Conservation (phyloP, 139 green algal genomes). For the Picochlorum sp. region DNA sequence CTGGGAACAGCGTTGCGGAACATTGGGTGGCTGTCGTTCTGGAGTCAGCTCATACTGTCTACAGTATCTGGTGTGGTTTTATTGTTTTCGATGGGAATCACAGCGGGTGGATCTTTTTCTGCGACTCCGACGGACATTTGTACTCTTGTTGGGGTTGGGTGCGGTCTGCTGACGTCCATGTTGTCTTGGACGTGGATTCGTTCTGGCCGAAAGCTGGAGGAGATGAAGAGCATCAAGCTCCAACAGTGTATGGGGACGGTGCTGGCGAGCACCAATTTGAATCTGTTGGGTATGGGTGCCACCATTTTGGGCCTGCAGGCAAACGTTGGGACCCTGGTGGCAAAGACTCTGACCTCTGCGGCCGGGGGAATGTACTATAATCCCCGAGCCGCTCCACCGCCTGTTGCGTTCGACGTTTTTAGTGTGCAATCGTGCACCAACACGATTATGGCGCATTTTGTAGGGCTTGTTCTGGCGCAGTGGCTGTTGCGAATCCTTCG, state of each 20-base stretch:
- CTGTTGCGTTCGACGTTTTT: slow-evolving; percentile 87
- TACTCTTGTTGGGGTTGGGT: slow-evolving; percentile 61
- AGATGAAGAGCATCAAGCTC: slow-evolving; percentile 31
- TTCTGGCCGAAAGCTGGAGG: slow-evolving; percentile 20
- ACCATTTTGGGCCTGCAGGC: slow-evolving; percentile 76
- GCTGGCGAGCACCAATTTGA: slow-evolving; percentile 64
- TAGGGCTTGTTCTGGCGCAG: slow-evolving; percentile 68
- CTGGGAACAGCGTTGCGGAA: slow-evolving; percentile 33
- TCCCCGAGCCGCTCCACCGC: slow-evolving; percentile 24
- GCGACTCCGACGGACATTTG: slow-evolving; percentile 32
- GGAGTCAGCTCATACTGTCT: slow-evolving; percentile 75
- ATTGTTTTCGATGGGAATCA: slow-evolving; percentile 62
- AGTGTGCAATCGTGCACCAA: slow-evolving; percentile 84
- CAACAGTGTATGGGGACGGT: slow-evolving; percentile 40
- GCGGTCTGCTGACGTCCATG: slow-evolving; percentile 71
- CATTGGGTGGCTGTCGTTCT: slow-evolving; percentile 70
- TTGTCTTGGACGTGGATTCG: slow-evolving; percentile 43
- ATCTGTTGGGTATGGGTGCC: slow-evolving; percentile 69
- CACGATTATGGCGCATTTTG: slow-evolving; percentile 75
- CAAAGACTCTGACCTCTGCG: slow-evolving; percentile 73
- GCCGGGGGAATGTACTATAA: slow-evolving; percentile 39
- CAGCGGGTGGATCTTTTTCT: slow-evolving; percentile 9
- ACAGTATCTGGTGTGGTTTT: slow-evolving; percentile 74
- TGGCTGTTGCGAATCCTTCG: slow-evolving; percentile 54
- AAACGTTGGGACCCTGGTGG: slow-evolving; percentile 66